These are phyloP conservation scores for Magnusiomyces tetraspermus DNA, from an alignment of 1,139 yeast genomes.

Conservation along the genomic window DNA sequence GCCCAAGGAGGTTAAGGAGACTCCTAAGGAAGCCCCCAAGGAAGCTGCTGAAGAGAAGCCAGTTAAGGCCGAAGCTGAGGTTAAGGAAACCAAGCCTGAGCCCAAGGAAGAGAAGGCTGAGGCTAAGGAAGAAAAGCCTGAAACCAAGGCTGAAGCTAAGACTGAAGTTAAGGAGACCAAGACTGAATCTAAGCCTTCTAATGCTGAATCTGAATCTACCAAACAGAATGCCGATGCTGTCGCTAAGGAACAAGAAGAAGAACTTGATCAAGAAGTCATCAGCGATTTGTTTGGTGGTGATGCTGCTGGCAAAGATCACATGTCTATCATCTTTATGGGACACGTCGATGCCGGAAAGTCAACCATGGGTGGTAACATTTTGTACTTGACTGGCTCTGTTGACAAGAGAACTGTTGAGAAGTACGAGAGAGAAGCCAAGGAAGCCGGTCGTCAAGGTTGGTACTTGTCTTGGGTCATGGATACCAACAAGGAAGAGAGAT, in stretches of 20 bases:
- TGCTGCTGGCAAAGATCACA: constrained; percentile 63
- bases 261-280: constrained; percentile 79
- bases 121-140: neutral
- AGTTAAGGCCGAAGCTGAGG: neutral
- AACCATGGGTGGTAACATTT: constrained; percentile 97
- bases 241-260: constrained; percentile 69
- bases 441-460: constrained; percentile 99
- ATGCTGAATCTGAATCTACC: constrained; percentile 18
- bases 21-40: too few relatives aligned
- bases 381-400: constrained; percentile 89
- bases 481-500: constrained; percentile 97
- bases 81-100: constrained; percentile 7
- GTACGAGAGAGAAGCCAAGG: constrained; percentile 96
- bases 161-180: constrained; percentile 1
- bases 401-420: constrained; percentile 99
- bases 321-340: constrained; percentile 96
- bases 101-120: constrained; percentile 3
- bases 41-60: neutral
- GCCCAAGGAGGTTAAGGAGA: too few relatives aligned
- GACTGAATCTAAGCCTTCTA: constrained; percentile 15
- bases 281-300: constrained; percentile 85
- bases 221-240: constrained; percentile 41
- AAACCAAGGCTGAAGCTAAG: constrained; percentile 1
- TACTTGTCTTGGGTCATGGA: constrained; percentile 99
- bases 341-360: constrained; percentile 99